A percentile compares a stretch with the other conserved stretches of the same genome.
Evolutionary conservation across 2,329 filamentous ascomycete genomes (phyloP).

Genomic region (Colletotrichum karsti): DNA sequence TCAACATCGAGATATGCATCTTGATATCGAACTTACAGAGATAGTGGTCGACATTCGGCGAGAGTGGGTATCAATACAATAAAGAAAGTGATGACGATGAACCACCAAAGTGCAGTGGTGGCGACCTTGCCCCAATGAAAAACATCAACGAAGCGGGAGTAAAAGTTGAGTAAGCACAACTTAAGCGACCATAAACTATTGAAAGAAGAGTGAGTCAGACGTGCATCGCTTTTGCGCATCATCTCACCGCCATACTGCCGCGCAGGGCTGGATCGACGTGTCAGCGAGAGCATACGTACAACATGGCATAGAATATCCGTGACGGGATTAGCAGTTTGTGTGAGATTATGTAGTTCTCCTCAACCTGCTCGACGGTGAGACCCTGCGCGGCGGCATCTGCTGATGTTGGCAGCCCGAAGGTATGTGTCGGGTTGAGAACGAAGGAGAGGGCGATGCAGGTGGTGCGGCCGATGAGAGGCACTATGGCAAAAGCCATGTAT

Average conservation of each 20-base stretch:
- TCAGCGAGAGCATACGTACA: conserved; percentile 30
- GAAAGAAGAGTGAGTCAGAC: not conserved
- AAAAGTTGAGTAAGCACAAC: conserved; percentile 39
- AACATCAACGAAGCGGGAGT: conserved; percentile 38
- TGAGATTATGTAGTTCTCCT: conserved; percentile 33
- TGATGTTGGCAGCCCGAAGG: conserved; percentile 11
- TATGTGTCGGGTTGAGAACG: conserved; percentile 36
- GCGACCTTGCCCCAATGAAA: conserved; percentile 33
- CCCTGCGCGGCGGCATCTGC: conserved; percentile 31
- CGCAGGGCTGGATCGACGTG: not conserved
- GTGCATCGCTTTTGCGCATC: not conserved
- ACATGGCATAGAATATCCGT: conserved; percentile 40
- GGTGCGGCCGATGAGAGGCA: conserved; percentile 38
- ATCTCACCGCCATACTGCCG: not conserved
- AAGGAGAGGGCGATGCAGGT: conserved; percentile 35
- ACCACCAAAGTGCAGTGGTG: conserved; percentile 33
- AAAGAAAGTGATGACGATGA: conserved; percentile 37
- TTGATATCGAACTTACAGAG: conserved; percentile 25
- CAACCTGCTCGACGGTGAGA: conserved; percentile 27
- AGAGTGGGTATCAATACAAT: conserved; percentile 37
- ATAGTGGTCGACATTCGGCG: conserved; percentile 37
- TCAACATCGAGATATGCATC: accelerated
- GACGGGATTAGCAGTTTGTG: conserved; percentile 37
- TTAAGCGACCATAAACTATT: conserved; percentile 40
- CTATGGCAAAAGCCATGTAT: conserved; percentile 40